These are phyloP conservation scores for Eimeria falciformis DNA, from an alignment of 169 alveolate species.

Conservation along the genomic window DNA sequence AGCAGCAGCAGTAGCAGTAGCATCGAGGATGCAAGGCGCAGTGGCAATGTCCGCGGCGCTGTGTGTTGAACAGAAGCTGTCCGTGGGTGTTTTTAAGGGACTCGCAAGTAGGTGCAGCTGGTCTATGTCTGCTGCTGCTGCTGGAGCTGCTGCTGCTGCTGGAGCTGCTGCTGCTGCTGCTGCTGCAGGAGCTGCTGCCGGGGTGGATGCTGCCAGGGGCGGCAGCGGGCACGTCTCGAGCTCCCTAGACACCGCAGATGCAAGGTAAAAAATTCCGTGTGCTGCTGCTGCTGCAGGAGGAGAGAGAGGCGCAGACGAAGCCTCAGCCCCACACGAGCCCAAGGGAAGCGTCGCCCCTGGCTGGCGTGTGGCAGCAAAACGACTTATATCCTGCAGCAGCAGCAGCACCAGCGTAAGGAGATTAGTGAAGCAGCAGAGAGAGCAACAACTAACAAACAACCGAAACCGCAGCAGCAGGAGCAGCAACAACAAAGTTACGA, in stretches of 20 bases:
- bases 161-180: neutral
- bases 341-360: neutral
- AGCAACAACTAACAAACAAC: neutral
- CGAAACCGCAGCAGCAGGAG: neutral
- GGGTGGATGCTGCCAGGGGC: neutral
- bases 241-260: neutral
- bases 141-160: neutral
- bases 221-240: neutral
- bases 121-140: neutral
- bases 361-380: neutral
- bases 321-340: neutral
- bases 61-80: neutral
- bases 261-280: neutral
- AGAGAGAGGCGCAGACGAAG: neutral
- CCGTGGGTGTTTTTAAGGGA: neutral
- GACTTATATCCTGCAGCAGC: conserved; percentile 17
- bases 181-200: neutral
- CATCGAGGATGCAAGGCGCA: neutral
- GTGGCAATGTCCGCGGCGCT: neutral
- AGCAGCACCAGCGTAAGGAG: neutral
- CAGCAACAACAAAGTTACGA: neutral
- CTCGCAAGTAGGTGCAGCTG: neutral
- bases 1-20: neutral
- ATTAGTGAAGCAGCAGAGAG: neutral
- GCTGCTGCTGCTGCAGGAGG: neutral